Conservation (phyloP, 1,139 yeast species). For the Candida sp. region DNA sequence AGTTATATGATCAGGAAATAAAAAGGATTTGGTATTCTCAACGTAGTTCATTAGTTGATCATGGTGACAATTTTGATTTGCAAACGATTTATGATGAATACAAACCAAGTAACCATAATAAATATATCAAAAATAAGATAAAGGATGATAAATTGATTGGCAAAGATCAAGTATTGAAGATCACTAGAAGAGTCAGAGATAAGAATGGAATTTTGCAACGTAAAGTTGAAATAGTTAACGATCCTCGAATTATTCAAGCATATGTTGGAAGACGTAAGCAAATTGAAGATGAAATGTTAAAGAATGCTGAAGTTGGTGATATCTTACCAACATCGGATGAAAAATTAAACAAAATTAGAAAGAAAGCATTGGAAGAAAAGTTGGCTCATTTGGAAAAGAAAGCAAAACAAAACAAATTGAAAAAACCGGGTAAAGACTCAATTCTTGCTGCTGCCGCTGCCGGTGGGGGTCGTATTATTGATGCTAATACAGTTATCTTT, state of each 20-base stretch:
- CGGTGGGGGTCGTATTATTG: slow-evolving; percentile 40
- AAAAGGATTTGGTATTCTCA: slow-evolving; percentile 90
- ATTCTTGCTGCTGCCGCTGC: slow-evolving; percentile 50
- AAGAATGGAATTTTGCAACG: slow-evolving; percentile 86
- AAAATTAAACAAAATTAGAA: slow-evolving; percentile 75
- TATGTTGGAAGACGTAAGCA: slow-evolving; percentile 78
- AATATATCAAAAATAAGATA: slow-evolving; percentile 22
- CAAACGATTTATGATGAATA: slow-evolving; percentile 36
- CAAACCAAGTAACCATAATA: slow-evolving; percentile 36
- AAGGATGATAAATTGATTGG: slow-evolving; percentile 27
- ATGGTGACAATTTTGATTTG: slow-evolving; percentile 24
- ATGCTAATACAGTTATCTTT: slow-evolving; percentile 41
- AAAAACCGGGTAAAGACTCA: slow-evolving; percentile 34
- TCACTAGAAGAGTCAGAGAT: slow-evolving; percentile 79
- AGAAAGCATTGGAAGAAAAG: slow-evolving; percentile 78
- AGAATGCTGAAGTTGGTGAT: slow-evolving; percentile 58
- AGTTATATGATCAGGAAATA: slow-evolving; percentile 89
- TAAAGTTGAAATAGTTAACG: slow-evolving; percentile 72
- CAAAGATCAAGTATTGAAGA: slow-evolving; percentile 48
- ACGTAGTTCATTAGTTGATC: slow-evolving; percentile 55
- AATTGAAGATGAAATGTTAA: slow-evolving; percentile 65
- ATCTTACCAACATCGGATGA: slow-evolving; percentile 81
- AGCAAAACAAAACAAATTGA: slow-evolving; percentile 41
- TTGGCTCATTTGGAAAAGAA: slow-evolving; percentile 81
- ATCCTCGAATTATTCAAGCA: slow-evolving; percentile 84